These are phyloP conservation scores for Rhizopus sp. DNA, from an alignment of 371 early-diverging fungal genomes.

Conservation along the genomic window DNA sequence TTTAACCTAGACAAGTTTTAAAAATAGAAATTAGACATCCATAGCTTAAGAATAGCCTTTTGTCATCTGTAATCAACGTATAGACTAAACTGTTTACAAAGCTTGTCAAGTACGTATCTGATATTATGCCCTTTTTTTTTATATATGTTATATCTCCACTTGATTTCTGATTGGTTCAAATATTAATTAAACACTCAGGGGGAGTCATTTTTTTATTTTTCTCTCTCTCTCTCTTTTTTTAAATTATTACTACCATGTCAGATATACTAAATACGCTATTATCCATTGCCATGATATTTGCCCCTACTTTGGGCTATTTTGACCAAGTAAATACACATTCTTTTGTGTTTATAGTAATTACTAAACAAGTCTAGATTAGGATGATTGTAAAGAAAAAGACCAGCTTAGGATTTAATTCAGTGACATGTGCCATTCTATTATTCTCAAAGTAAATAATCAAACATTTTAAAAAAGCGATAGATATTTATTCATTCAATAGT, in stretches of 20 bases:
- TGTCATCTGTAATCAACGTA: too few species aligned
- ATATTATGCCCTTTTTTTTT: background rate
- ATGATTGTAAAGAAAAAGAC: conserved; percentile 31
- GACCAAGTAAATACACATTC: conserved; percentile 32
- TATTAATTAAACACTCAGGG: too few species aligned
- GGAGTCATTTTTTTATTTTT: too few species aligned
- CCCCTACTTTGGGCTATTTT: conserved; percentile 39
- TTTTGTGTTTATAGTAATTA: background rate
- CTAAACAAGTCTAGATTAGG: conserved; percentile 18
- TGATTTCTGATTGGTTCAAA: too few species aligned
- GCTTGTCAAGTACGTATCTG: background rate
- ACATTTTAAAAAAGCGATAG: background rate
- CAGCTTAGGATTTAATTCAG: conserved; percentile 38
- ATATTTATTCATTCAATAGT: conserved; percentile 22
- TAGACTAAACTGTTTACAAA: too few species aligned
- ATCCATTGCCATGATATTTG: conserved; percentile 36
- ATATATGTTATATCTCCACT: too few species aligned
- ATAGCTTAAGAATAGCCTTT: too few species aligned
- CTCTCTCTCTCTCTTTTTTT: too few species aligned
- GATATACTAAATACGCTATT: conserved; percentile 7
- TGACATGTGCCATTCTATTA: conserved; percentile 38
- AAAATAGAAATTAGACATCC: too few species aligned
- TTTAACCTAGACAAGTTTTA: too few species aligned
- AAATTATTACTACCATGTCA: background rate
- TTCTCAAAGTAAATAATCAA: conserved; percentile 33